Evolutionary conservation across 23 red algal genomes (phyloP), one percentile per base, ranked within the genome.

Genomic region (Gracilaria gracilis): DNA sequence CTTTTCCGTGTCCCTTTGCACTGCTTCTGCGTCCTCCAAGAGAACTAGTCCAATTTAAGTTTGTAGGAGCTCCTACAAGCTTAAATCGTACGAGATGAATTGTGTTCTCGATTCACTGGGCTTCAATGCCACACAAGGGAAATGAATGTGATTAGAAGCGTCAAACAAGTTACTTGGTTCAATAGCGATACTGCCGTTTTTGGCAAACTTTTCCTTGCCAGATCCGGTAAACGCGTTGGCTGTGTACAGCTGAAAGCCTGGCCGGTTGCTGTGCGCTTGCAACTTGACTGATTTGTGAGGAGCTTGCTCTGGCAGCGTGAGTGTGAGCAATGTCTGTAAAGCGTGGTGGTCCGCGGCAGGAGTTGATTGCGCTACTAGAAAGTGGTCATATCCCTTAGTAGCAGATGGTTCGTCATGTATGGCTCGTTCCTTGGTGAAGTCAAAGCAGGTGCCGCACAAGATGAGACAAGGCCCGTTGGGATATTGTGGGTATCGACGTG

Each of bases 191-290:
- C 79, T 76, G 51, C 89, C 89, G 32, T 84, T n/a, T 38, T 92
- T 66, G 19, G 48, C 77, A 49, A 92, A 92, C 21, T 36, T 77
- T 0, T 69, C 64, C 16, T 74, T 44, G 39, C 32, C 78, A 0
- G n/a, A 6, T 14, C 89, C 89, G 54, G 38, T 46, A 62, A 70
- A 94, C 19, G 58, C 69, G 23, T 94, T 94, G 11, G 83, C 87
- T 34, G 95, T 96, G 34, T 96, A 96, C 47, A 96, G 44, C 67
- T 96, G 95, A 61, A 91, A 89, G 31, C 95, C 95, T 15, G 69
- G 95, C 80, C 93, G 95, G 49, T 96, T 72, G 59, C 87, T 96
- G 13, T 59, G 67, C 14, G 87, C 73, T 72, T 87, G 69, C 57
- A 96, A 40, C 59, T 73, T 33, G 27, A 80, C 85, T 19, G 73